Conservation (phyloP, 192 early-diverging fungal species). For the Allomyces javanicus region DNA sequence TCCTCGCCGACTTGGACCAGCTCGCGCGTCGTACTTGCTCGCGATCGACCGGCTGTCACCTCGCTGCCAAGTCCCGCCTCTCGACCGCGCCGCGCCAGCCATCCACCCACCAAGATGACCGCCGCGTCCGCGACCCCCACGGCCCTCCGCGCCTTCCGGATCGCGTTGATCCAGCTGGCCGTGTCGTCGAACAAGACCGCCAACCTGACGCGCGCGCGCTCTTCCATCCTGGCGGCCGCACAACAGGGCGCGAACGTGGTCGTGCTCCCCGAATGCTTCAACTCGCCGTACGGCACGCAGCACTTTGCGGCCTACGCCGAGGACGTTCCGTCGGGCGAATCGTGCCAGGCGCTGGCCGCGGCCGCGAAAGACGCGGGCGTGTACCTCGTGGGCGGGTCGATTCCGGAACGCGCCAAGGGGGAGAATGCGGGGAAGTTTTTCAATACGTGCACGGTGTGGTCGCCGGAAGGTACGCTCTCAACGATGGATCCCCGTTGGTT, state of each 20-base stretch:
- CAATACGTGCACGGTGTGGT: slow-evolving; percentile 68
- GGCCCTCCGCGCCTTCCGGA: slow-evolving; percentile 19
- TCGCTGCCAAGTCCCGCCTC: no score
- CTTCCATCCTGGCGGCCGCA: slow-evolving; percentile 66
- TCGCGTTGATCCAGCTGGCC: slow-evolving; percentile 61
- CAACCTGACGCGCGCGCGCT: slow-evolving; percentile 59
- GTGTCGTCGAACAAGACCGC: slow-evolving; percentile 48
- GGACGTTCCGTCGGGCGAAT: slow-evolving; percentile 43
- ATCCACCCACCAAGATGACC: no score
- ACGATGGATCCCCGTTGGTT: neutral
- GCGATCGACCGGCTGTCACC: no score
- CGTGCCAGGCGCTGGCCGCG: slow-evolving; percentile 44
- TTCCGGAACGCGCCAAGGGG: slow-evolving; percentile 51
- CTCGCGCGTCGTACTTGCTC: no score
- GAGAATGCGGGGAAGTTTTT: slow-evolving; percentile 27
- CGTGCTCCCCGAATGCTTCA: slow-evolving; percentile 96
- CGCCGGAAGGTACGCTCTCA: slow-evolving; percentile 19
- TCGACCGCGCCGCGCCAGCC: no score
- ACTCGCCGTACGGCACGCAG: slow-evolving; percentile 84
- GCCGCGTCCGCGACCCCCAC: no score
- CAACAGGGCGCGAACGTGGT: slow-evolving; percentile 68
- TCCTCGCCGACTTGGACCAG: no score
- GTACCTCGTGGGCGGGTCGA: slow-evolving; percentile 76
- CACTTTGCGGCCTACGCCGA: slow-evolving; percentile 89
- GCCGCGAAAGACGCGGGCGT: slow-evolving; percentile 71